phyloP scores from a whole-genome alignment of 73 alveolate genomes.

The Stentor coeruleus region DNA sequence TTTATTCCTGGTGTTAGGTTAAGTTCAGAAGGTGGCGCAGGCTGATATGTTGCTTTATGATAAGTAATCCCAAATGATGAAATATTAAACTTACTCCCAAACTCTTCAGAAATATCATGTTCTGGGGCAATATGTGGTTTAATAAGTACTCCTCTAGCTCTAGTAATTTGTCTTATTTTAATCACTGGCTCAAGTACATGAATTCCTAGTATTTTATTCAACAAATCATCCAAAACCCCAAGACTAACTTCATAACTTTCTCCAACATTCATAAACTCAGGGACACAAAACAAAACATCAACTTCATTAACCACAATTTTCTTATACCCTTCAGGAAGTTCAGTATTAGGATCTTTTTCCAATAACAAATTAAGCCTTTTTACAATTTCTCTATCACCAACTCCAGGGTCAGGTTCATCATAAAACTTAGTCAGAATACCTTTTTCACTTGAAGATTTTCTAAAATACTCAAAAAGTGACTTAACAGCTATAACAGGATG shows the following conservation, averaged over 20 bases:
- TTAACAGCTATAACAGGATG: slow-evolving; percentile 51
- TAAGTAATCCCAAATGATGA: slow-evolving; percentile 15
- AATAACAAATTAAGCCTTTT: slow-evolving; percentile 59
- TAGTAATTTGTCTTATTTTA: neutral
- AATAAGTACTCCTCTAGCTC: slow-evolving; percentile 22
- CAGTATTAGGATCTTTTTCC: slow-evolving; percentile 50
- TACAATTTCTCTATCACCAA: slow-evolving; percentile 63
- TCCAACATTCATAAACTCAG: slow-evolving; percentile 42
- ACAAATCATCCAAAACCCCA: slow-evolving; percentile 38
- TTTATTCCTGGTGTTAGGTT: slow-evolving; percentile 15
- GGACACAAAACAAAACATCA: slow-evolving; percentile 36
- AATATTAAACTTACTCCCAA: neutral
- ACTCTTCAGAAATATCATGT: neutral
- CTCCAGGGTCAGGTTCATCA: slow-evolving; percentile 60
- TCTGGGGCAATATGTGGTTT: slow-evolving; percentile 1
- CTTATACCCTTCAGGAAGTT: slow-evolving; percentile 71
- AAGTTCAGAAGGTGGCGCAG: neutral
- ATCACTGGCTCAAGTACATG: slow-evolving; percentile 17
- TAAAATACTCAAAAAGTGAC: slow-evolving; percentile 35
- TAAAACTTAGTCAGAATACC: slow-evolving; percentile 40
- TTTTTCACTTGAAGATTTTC: slow-evolving; percentile 38
- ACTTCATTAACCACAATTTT: slow-evolving; percentile 51
- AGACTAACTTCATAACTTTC: slow-evolving; percentile 15
- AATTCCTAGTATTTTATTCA: slow-evolving; percentile 26
- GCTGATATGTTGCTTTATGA: slow-evolving; percentile 11